Conservation (phyloP, 371 early-diverging fungal genomes). For the Thermomucor indicae-seudaticae region DNA sequence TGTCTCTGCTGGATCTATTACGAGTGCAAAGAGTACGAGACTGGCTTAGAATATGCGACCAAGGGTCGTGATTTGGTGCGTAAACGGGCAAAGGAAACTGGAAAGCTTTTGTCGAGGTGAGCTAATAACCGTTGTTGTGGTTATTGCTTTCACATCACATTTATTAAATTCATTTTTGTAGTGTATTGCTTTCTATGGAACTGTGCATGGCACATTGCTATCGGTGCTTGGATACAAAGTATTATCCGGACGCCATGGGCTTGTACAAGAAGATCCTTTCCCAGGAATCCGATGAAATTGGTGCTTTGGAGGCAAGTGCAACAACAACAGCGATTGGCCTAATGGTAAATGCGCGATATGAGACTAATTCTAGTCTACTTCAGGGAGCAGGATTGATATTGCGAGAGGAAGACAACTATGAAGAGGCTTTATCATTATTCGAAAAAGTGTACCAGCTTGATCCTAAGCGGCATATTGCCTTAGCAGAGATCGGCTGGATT, state of each 20-base stretch:
- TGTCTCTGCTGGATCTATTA: slow-evolving; percentile 54
- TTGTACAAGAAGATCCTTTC: slow-evolving; percentile 53
- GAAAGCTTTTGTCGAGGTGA: slow-evolving; percentile 36
- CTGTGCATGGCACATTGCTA: slow-evolving; percentile 64
- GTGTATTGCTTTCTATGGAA: slow-evolving; percentile 54
- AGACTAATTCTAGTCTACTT: neutral
- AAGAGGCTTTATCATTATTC: slow-evolving; percentile 55
- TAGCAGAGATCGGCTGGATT: slow-evolving; percentile 65
- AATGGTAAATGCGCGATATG: neutral
- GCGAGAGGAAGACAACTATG: slow-evolving; percentile 32
- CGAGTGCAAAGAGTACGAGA: slow-evolving; percentile 50
- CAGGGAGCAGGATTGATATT: slow-evolving; percentile 38
- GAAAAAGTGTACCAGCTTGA: slow-evolving; percentile 45
- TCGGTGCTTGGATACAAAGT: slow-evolving; percentile 48
- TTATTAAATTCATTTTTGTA: slow-evolving; percentile 7
- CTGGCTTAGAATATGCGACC: slow-evolving; percentile 59
- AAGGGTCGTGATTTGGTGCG: slow-evolving; percentile 42
- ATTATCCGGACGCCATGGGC: slow-evolving; percentile 44
- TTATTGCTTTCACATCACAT: neutral
- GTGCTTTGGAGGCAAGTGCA: slow-evolving; percentile 45
- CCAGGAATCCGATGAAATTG: slow-evolving; percentile 36
- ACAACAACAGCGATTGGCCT: neutral
- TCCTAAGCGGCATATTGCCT: slow-evolving; percentile 39
- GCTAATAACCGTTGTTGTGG: neutral
- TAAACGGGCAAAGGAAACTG: slow-evolving; percentile 28